phyloP scores from a whole-genome alignment of 2,329 filamentous ascomycete genomes.

The Trichophyton benhamiae region DNA sequence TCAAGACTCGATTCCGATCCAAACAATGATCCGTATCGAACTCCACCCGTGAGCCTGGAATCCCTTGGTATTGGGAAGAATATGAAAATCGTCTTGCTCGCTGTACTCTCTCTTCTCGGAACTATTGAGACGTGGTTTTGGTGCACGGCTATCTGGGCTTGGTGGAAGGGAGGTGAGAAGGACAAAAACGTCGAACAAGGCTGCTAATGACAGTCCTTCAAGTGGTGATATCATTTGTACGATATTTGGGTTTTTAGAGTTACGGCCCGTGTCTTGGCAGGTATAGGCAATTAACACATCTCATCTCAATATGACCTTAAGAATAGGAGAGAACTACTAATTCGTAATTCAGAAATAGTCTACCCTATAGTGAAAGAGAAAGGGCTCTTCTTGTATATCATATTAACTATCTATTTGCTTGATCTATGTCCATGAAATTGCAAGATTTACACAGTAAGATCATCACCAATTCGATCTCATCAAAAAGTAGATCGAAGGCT shows the following conservation, averaged over 20 bases:
- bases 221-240: background rate
- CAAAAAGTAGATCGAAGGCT: too few species aligned
- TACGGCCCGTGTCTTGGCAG: too few species aligned
- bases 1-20: background rate
- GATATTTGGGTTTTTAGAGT: background rate
- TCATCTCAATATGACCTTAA: too few species aligned
- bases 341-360: too few species aligned
- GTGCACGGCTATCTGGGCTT: slow-evolving; percentile 1
- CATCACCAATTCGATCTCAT: too few species aligned
- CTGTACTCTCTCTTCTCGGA: background rate
- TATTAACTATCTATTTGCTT: too few species aligned
- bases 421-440: too few species aligned
- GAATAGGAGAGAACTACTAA: too few species aligned
- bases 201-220: background rate
- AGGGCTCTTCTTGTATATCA: too few species aligned
- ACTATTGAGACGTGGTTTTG: background rate
- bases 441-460: too few species aligned
- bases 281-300: too few species aligned
- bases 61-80: background rate
- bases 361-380: too few species aligned
- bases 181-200: background rate
- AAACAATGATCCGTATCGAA: background rate
- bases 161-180: slow-evolving; percentile 3
- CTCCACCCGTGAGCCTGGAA: background rate
- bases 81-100: background rate